phyloP scores from a whole-genome alignment of 345 rosid genomes.

The Odontarrhena argentea region DNA sequence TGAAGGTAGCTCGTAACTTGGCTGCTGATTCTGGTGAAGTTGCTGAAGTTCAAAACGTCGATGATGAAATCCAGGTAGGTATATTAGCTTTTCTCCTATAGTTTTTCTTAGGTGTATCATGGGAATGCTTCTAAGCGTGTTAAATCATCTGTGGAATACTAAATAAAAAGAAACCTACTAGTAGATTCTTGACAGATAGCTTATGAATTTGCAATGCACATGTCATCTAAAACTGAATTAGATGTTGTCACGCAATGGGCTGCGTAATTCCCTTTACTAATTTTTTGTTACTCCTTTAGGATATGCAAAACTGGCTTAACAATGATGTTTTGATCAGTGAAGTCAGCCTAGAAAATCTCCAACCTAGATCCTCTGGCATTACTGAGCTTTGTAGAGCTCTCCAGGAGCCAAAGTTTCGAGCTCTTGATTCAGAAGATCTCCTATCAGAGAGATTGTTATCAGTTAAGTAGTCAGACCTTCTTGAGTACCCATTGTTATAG shows the following conservation, averaged over 20 bases:
- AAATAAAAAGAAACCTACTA: background rate
- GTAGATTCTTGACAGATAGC: background rate
- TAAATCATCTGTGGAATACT: background rate
- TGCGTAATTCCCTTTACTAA: background rate
- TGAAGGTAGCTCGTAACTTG: slow-evolving; percentile 58
- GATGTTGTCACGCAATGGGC: background rate
- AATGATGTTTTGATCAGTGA: slow-evolving; percentile 40
- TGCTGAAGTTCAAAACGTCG: slow-evolving; percentile 44
- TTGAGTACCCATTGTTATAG: slow-evolving; percentile 3
- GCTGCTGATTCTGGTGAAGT: slow-evolving; percentile 47
- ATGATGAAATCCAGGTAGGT: slow-evolving; percentile 73
- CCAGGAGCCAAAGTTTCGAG: slow-evolving; percentile 55
- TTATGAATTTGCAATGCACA: background rate
- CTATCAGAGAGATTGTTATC: slow-evolving; percentile 54
- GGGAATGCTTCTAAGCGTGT: slow-evolving; percentile 3
- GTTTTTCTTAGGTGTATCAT: background rate
- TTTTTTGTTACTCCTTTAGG: slow-evolving; percentile 52
- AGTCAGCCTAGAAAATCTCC: slow-evolving; percentile 39
- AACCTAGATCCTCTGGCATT: slow-evolving; percentile 42
- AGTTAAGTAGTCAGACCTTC: slow-evolving; percentile 45
- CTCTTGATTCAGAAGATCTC: slow-evolving; percentile 64
- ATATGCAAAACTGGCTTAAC: slow-evolving; percentile 49
- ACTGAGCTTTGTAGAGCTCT: slow-evolving; percentile 49
- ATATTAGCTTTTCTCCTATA: slow-evolving; percentile 12
- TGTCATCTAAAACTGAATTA: background rate